Base-by-base conservation (phyloP, 2,329 filamentous ascomycete genomes). In the Ascochyta fabae region DNA sequence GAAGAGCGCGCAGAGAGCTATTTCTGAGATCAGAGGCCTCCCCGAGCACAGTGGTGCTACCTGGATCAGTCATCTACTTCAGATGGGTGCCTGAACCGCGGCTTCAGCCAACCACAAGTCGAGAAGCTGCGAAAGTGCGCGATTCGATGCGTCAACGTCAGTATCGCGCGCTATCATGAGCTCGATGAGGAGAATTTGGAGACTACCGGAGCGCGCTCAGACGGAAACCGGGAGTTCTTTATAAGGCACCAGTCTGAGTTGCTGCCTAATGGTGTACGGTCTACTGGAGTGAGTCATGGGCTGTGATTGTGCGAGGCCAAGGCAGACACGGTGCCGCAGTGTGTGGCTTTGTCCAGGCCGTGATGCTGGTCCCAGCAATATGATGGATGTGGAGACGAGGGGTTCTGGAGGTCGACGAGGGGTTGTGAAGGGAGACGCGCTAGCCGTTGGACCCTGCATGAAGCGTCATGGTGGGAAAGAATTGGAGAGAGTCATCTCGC, bases 391-490 rank as follows among this genome's bases (percentile, higher is more conserved):
- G 24, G 19, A 16, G 23, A 16, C 6, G 40, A 16, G n/a, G 3
- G 24, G 34, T 33, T 6, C 16, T 16, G 16, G 16, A 16, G 16
- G 16, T 16, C 16, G 23, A 16, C 6, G 40, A 16, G n/a, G 3
- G 24, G 34, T 33, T 6, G 22, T 39, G 36, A 23, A 39, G 6
- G 36, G 6, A 22, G 16, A 23, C 36, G 16, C 10, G 22, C 36
- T 53, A 41, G 49, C 8, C 8, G 42, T 15, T 57, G 48, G 64
- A 67, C 67, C 58, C 60, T 70, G 53, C 46, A 55, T 50, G 65
- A 12, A 60, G 66, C 64, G 61, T 65, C 61, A 62, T 60, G 60
- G 39, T 48, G 56, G 58, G 56, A 64, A 62, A 72, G 71, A 70
- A 71, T 49, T 58, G 56, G 60, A 41, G 59, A 61, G 54, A 61